Evolutionary conservation across 1,284 basidiomycete genomes (phyloP).

Genomic region (Wallemia hederae): DNA sequence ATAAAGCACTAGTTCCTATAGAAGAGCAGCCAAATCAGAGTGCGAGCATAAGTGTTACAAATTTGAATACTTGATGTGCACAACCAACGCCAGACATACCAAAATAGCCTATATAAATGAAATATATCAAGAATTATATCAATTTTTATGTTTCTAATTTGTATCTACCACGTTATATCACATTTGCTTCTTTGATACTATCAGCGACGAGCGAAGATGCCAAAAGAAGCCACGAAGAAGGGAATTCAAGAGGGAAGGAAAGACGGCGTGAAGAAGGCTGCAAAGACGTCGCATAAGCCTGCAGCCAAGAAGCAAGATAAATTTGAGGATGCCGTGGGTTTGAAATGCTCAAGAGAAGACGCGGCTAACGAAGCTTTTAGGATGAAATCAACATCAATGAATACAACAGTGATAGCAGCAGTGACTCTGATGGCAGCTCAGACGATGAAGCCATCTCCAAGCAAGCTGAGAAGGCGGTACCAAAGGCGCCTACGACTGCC

Average conservation of each 20-base stretch:
- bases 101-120: too few relatives aligned
- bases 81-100: too few relatives aligned
- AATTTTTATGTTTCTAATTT: background rate
- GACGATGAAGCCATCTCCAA: background rate
- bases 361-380: background rate
- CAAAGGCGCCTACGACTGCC: background rate
- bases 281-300: too few relatives aligned
- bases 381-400: background rate
- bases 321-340: background rate
- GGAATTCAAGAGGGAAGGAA: background rate
- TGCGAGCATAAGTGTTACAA: background rate
- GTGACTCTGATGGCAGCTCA: background rate
- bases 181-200: background rate
- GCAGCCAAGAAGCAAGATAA: background rate
- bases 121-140: background rate
- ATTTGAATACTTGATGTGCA: too few relatives aligned
- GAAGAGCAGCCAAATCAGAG: background rate
- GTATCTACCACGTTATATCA: too few relatives aligned
- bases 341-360: background rate
- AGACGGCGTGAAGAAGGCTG: background rate
- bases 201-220: background rate
- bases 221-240: background rate
- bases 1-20: background rate
- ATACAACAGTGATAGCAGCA: background rate
- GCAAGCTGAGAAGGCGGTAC: background rate